Evolutionary conservation across 2,329 filamentous ascomycete genomes (phyloP), one percentile per base, ranked within the genome.

Genomic region (Botrytis galanthina): DNA sequence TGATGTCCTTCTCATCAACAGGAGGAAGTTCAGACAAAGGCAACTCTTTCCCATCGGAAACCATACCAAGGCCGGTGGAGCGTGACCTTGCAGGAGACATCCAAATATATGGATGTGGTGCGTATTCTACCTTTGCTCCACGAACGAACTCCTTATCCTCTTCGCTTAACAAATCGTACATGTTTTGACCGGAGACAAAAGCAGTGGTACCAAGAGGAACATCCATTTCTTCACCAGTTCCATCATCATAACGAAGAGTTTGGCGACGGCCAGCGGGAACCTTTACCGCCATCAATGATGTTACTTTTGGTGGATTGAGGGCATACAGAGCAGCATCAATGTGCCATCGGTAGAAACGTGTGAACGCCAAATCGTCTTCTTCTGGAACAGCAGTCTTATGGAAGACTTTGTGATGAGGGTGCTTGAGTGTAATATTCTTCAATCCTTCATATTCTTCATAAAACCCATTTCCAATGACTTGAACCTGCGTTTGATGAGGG

Each of bases 81-180:
- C 88, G 88, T 57, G 91, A 90, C 78, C 88, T 89, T 63, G 92
- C 91, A 37, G 84, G 81, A 73, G 87, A 89, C 91, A 95, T 95
- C 92, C 92, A 95, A 75, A 95, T 89, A 81, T 95, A 95, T 8
- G 92, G 92, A 78, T 95, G 92, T 4, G 92, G 86, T 0, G 92
- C 92, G 79, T 95, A 95, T 82, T 94, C 91, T 63, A 93, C 87
- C 73, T 85, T 88, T 32, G 91, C 91, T 8, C 85, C 88, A 69
- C 89, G 87, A 1, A 86, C 92, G 77, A 94, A 92, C 62, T 86
- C 85, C 81, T 93, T 88, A 78, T 94, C 91, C 61, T 86, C 86
- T 0, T 88, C 85, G 22, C 87, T 90, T 16, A 95, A 85, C 20
- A 86, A 80, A 67, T 92, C 87, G 81, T 90, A 94, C 89, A 92